phyloP scores from a whole-genome alignment of 176 grass and related monocot species.

The Eleusine indica region DNA sequence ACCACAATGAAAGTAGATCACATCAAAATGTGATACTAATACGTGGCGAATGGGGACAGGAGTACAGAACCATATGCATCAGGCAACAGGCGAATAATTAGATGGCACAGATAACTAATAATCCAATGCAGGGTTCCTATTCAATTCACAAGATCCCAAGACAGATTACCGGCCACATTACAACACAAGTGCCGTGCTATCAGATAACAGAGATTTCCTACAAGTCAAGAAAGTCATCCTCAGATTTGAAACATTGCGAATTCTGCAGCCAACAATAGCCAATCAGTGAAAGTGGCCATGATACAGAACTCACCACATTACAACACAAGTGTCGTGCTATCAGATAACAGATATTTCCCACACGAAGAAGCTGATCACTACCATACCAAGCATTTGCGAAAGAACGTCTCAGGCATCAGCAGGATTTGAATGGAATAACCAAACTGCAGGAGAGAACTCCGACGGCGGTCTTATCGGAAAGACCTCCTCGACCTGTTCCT shows the following conservation, averaged over 20 bases:
- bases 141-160: background rate
- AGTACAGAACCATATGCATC: background rate
- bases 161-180: too few relatives aligned
- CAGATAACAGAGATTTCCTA: too few relatives aligned
- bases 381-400: background rate
- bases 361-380: background rate
- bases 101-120: too few relatives aligned
- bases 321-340: too few relatives aligned
- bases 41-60: background rate
- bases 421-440: background rate
- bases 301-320: background rate
- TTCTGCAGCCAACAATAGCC: background rate
- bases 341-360: too few relatives aligned
- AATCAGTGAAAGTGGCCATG: background rate
- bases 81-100: background rate
- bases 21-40: background rate
- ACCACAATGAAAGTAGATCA: background rate
- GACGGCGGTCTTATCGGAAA: background rate
- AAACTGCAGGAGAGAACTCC: background rate
- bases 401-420: background rate
- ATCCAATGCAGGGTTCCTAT: background rate
- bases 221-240: background rate
- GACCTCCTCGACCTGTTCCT: background rate
- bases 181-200: too few relatives aligned
- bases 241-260: background rate